Evolutionary conservation across 306 rosid genomes (phyloP).

Genomic region (Acmispon strigosus): DNA sequence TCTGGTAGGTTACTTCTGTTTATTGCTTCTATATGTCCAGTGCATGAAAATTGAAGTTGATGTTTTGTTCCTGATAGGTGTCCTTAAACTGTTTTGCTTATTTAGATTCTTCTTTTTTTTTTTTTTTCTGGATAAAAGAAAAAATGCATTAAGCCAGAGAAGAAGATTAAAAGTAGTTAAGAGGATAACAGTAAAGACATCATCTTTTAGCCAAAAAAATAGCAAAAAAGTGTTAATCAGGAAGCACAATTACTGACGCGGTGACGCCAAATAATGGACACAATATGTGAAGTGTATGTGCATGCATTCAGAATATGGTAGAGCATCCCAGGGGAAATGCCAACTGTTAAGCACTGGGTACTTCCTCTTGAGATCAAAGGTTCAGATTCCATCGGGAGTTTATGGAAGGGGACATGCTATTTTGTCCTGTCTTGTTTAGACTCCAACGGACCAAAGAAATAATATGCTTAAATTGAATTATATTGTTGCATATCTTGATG

Average conservation of each 20-base stretch:
- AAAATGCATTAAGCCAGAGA: background rate
- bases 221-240: background rate
- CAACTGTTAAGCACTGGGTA: background rate
- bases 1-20: slow-evolving; percentile 72
- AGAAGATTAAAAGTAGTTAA: background rate
- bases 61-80: background rate
- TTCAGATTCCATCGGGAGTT: background rate
- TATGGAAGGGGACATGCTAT: background rate
- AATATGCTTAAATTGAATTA: background rate
- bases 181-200: background rate
- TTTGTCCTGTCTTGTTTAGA: background rate
- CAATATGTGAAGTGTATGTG: background rate
- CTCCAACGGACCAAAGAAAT: slow-evolving; percentile 4
- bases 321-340: background rate
- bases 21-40: slow-evolving; percentile 28
- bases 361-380: background rate
- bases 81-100: background rate
- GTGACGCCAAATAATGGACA: background rate
- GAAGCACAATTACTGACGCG: no score
- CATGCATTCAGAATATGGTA: background rate
- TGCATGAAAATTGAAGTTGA: slow-evolving; percentile 19
- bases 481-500: background rate
- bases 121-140: background rate
- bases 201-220: background rate
- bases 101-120: background rate